Base-by-base conservation (phyloP, 768 basidiomycete species). In the Leucosporidium scottii region DNA sequence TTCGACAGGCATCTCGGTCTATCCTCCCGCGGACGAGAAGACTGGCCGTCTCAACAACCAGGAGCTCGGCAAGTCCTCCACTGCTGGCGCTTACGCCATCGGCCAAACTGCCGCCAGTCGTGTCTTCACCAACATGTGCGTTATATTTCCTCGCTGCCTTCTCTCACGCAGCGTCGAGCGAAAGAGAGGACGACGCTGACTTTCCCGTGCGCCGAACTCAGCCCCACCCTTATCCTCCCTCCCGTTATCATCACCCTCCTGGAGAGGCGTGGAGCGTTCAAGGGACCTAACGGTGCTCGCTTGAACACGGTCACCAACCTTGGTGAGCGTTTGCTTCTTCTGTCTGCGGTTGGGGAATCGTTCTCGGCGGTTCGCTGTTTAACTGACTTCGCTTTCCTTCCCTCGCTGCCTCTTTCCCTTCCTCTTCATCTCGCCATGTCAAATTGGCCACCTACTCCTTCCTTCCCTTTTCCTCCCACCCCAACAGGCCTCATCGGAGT, bases 211-310 rank as follows among this genome's bases (percentile, higher is more conserved):
- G 9, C 39, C 39, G 39, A 44, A 44, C 20, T 5, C 71, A 79
- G 78, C 21, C 80, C 80, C 0, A 80, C 79, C 1, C 71, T 81
- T 8, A 79, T 81, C 73, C 71, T 80, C 44, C 80, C 80, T 1
- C 80, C 80, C 0, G 64, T 80, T 60, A 62, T 80, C 44, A 79
- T 81, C 74, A 78, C 79, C 2, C 8, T 76, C 27, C 74, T 81
- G 12, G 75, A 78, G 59, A 66, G 74, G 36, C 72, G 78, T 31
- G 76, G 76, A 1, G 74, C 70, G 0, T 80, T 80, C 69, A 64
- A 34, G n/a, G 77, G 78, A 12, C 78, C 79, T 2, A 67, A 77
- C 64, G 78, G 77, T 1, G 68, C 66, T 4, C n/a, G 76, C 0
- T 18, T 74, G 2, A 71, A 75, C 25, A 77, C 63, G 9, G 23